Base-by-base conservation (phyloP, 176 grass and related monocot species). In the Poa annua region DNA sequence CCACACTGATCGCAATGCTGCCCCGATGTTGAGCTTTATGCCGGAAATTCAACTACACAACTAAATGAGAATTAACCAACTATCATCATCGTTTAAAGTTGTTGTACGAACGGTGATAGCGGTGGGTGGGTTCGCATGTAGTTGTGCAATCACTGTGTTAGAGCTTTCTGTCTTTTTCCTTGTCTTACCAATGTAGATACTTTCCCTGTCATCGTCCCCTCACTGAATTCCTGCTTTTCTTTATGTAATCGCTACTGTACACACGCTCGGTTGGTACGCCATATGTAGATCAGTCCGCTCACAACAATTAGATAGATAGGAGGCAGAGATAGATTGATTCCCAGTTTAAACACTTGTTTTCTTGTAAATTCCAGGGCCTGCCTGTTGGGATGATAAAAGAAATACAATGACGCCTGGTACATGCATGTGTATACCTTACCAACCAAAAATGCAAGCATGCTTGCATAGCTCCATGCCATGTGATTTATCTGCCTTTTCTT, bases 81-180 rank as follows among this genome's bases (percentile, higher is more conserved):
- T n/a, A n/a, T n/a, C n/a, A n/a, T n/a, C n/a, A n/a, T n/a, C n/a
- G n/a, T n/a, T n/a, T n/a, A n/a, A n/a, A n/a, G n/a, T n/a, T n/a
- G n/a, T n/a, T n/a, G n/a, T n/a, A n/a, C n/a, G n/a, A n/a, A n/a
- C n/a, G n/a, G n/a, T n/a, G n/a, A n/a, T n/a, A n/a, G n/a, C n/a
- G n/a, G n/a, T n/a, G n/a, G n/a, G n/a, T n/a, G n/a, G n/a, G n/a
- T n/a, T n/a, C n/a, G n/a, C n/a, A n/a, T n/a, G n/a, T n/a, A n/a
- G n/a, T n/a, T n/a, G n/a, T n/a, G n/a, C n/a, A n/a, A n/a, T n/a
- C n/a, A n/a, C n/a, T n/a, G n/a, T n/a, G n/a, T n/a, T n/a, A n/a
- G 81, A 82, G 71, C 81, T 87, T 87, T 84, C 66, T 89, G 89
- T 92, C 89, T 91, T 92, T 89, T 89, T 77, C 86, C 79, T 78